These are phyloP conservation scores for Boletus semigastroideus DNA, from an alignment of 1,284 basidiomycete genomes.

Conservation along the genomic window DNA sequence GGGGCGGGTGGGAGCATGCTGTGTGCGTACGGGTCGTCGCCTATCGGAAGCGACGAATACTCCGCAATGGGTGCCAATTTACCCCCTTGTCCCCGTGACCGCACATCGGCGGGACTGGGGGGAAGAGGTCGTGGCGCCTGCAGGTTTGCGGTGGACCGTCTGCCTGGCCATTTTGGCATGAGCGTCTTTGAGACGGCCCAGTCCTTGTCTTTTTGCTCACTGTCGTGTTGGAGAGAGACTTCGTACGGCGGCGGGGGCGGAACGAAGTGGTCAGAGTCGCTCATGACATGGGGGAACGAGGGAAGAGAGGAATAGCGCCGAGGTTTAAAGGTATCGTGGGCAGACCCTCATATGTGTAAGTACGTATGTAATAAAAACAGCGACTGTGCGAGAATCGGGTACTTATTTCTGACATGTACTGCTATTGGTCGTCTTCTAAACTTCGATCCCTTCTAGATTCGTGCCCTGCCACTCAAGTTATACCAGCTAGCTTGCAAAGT, in stretches of 20 bases:
- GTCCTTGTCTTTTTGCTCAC: slow-evolving; percentile 46
- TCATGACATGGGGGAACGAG: slow-evolving; percentile 22
- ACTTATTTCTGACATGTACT: neutral
- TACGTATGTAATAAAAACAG: slow-evolving; percentile 1
- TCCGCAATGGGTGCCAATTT: slow-evolving; percentile 18
- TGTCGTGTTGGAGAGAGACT: slow-evolving; percentile 53
- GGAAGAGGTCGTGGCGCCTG: slow-evolving; percentile 29
- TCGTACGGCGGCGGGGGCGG: slow-evolving; percentile 49
- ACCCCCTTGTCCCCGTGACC: slow-evolving; percentile 20
- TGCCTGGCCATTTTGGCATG: slow-evolving; percentile 8
- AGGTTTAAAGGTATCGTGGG: too few species aligned
- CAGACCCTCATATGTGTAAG: too few species aligned
- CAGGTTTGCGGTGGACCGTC: neutral
- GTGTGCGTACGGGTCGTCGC: slow-evolving; percentile 4
- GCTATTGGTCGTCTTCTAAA: slow-evolving; percentile 40
- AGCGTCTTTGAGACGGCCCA: neutral
- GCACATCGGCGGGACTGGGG: slow-evolving; percentile 15
- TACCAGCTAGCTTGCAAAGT: neutral
- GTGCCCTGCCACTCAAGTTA: slow-evolving; percentile 56
- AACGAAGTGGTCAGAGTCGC: slow-evolving; percentile 24
- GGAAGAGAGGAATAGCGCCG: neutral
- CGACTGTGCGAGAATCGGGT: too few species aligned
- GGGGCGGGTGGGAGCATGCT: slow-evolving; percentile 9
- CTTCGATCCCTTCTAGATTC: slow-evolving; percentile 79
- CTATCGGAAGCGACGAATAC: neutral